Percentiles rank a stretch among this genome's conserved stretches.
These are phyloP conservation scores for Trypanosoma rangeli DNA, from an alignment of 208 protist species.

Conservation along the genomic window DNA sequence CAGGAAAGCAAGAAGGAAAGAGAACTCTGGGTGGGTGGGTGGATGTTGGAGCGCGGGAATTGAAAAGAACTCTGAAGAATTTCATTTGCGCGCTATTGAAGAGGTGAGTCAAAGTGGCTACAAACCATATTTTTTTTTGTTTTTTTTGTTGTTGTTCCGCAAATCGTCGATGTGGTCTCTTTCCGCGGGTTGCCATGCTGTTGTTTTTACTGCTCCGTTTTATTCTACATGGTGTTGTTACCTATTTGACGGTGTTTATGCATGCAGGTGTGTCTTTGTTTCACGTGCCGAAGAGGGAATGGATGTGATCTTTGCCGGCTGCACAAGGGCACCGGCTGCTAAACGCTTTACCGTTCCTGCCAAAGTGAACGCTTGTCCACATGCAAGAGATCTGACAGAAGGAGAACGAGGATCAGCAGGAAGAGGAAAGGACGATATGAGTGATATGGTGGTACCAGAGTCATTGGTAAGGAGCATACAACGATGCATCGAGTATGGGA, in stretches of 20 bases:
- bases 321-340: neutral
- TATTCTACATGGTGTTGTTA: neutral
- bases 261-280: neutral
- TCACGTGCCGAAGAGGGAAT: constrained; percentile 2
- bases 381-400: neutral
- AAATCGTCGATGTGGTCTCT: no score
- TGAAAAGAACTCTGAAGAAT: no score
- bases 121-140: neutral
- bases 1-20: neutral
- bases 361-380: neutral
- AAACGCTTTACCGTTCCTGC: constrained; percentile 13
- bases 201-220: constrained; percentile 6
- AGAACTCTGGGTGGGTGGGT: no score
- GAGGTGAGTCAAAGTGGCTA: no score
- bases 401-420: neutral
- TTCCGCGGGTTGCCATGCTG: neutral
- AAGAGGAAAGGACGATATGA: neutral
- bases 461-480: constrained; percentile 1
- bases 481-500: constrained; percentile 21
- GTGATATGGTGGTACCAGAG: neutral
- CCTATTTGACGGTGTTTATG: neutral
- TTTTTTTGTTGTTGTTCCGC: neutral
- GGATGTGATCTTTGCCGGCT: constrained; percentile 22
- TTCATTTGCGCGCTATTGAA: no score
- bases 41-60: no score